Conservation (phyloP, 1,139 yeast genomes). For the Martiniozyma asiatica region DNA sequence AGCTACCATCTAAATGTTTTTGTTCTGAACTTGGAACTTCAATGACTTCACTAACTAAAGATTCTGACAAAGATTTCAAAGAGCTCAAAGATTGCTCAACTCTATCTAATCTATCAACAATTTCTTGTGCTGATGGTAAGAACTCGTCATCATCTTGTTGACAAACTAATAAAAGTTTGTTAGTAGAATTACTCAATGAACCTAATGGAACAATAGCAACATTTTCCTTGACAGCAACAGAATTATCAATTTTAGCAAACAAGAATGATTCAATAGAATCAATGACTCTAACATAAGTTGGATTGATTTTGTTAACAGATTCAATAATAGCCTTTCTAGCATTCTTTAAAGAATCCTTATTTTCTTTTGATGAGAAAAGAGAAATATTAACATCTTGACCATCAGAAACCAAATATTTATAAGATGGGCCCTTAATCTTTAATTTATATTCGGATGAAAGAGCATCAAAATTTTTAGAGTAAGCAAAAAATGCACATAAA, state of each 20-base stretch:
- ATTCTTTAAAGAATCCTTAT: conserved; percentile 27
- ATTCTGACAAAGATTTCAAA: conserved; percentile 48
- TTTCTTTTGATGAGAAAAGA: conserved; percentile 25
- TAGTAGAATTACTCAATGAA: conserved; percentile 28
- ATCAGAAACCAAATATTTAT: conserved; percentile 25
- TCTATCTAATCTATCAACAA: conserved; percentile 31
- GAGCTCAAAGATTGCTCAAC: conserved; percentile 40
- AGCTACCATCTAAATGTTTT: conserved; percentile 38
- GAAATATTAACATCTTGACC: conserved; percentile 25
- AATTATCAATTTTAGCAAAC: conserved; percentile 36
- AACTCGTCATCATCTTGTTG: conserved; percentile 39
- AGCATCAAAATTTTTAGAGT: conserved; percentile 35
- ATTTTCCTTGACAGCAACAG: conserved; percentile 35
- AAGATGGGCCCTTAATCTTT: conserved; percentile 44
- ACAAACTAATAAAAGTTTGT: conserved; percentile 30
- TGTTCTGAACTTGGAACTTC: conserved; percentile 47
- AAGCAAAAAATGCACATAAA: conserved; percentile 53
- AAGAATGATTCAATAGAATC: conserved; percentile 64
- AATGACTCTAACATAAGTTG: conserved; percentile 47
- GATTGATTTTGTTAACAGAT: conserved; percentile 61
- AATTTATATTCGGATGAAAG: conserved; percentile 39
- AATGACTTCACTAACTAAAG: conserved; percentile 41
- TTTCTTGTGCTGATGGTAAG: conserved; percentile 38
- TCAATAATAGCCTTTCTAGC: conserved; percentile 63
- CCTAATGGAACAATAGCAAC: conserved; percentile 49